phyloP scores from a whole-genome alignment of 2,329 filamentous ascomycete genomes.

The Thielaviopsis populi region DNA sequence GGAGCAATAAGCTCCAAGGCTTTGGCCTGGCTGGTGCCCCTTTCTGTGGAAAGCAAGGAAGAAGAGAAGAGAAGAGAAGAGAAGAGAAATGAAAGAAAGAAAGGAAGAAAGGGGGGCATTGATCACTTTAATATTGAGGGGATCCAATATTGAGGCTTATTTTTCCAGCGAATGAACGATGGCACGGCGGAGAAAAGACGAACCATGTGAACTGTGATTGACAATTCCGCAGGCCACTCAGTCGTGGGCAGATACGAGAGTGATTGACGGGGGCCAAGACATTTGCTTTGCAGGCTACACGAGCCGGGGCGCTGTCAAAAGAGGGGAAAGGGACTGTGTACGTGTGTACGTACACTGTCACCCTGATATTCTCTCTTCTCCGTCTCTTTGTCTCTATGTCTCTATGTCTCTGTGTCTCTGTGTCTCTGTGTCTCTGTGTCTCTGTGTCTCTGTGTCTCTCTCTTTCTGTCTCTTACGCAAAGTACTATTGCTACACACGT shows the following conservation, averaged over 20 bases:
- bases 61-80: not conserved
- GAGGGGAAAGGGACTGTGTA: not conserved
- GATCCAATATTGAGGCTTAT: not conserved
- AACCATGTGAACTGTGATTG: not conserved
- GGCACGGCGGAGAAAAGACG: not conserved
- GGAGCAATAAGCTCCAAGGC: constrained; percentile 4
- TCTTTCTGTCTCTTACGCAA: too few species aligned
- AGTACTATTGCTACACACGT: too few species aligned
- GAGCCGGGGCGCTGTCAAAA: not conserved
- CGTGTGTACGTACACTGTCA: not conserved
- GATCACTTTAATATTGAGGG: not conserved
- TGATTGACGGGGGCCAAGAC: constrained; percentile 1
- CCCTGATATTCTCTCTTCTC: not conserved
- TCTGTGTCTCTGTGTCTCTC: too few species aligned
- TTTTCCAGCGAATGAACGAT: not conserved
- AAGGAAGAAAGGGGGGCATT: constrained; percentile 4
- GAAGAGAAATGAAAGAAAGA: too few species aligned
- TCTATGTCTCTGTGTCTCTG: too few species aligned
- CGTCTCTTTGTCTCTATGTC: not conserved
- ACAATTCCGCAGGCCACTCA: not conserved
- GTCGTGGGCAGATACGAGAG: not conserved
- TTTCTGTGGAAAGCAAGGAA: not conserved
- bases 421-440: too few species aligned
- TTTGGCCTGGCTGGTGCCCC: not conserved
- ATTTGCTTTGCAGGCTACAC: not conserved